Percentiles rank a stretch among this genome's conserved stretches.
phyloP scores from a whole-genome alignment of 257 asterid genomes.

The Solanum pennellii region DNA sequence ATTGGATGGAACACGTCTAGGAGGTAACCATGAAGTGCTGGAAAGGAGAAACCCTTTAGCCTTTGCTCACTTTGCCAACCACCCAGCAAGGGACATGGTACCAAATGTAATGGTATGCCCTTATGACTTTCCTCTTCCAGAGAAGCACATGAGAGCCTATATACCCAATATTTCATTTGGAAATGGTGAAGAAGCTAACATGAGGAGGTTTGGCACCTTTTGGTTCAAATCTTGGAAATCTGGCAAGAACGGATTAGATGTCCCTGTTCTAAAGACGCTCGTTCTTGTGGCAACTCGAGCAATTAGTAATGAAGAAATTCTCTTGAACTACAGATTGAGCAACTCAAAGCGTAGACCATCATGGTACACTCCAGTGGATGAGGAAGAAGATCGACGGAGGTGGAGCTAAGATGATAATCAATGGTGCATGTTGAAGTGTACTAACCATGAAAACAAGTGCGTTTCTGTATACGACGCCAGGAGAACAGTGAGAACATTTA shows the following conservation, averaged over 20 bases:
- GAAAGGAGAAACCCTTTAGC: conserved; percentile 92
- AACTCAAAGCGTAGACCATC: conserved; percentile 74
- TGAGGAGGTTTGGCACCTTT: conserved; percentile 84
- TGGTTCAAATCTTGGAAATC: conserved; percentile 86
- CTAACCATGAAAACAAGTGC: background rate
- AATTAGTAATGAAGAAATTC: conserved; percentile 65
- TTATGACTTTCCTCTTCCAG: conserved; percentile 67
- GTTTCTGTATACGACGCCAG: background rate
- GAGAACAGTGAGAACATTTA: background rate
- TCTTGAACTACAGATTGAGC: conserved; percentile 83
- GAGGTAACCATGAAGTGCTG: conserved; percentile 39
- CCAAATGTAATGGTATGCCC: conserved; percentile 90
- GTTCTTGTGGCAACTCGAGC: conserved; percentile 68
- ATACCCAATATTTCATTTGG: conserved; percentile 77
- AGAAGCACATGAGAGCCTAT: conserved; percentile 58
- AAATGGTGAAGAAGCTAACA: conserved; percentile 38
- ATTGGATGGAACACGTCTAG: conserved; percentile 31
- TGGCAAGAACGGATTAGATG: conserved; percentile 3
- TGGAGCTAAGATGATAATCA: conserved; percentile 44
- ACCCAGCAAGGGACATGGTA: conserved; percentile 50
- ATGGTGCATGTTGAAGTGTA: background rate
- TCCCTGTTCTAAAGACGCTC: conserved; percentile 50
- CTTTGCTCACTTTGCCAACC: conserved; percentile 83
- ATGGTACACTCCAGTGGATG: conserved; percentile 86
- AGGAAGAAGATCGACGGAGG: conserved; percentile 88